Evolutionary conservation across 2,329 filamentous ascomycete genomes (phyloP).

Genomic region (Fusarium austroafricanum): DNA sequence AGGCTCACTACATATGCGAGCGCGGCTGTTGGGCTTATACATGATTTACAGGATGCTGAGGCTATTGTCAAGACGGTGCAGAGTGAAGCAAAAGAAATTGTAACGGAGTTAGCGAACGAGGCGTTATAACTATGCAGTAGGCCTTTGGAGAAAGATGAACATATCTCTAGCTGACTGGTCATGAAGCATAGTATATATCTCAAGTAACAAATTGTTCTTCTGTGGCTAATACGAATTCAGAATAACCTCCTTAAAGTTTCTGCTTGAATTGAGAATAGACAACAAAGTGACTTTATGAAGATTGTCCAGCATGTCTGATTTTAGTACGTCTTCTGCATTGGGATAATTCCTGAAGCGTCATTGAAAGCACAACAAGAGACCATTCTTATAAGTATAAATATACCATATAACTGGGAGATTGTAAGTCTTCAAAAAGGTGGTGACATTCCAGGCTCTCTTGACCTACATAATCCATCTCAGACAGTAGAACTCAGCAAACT

Average conservation of each 20-base stretch:
- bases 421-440: background rate
- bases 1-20: constrained; percentile 64
- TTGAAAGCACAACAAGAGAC: too few relatives aligned
- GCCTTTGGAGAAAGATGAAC: too few relatives aligned
- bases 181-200: background rate
- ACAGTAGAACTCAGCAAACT: too few relatives aligned
- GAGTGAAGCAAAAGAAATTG: constrained; percentile 42
- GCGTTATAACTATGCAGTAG: background rate
- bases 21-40: constrained; percentile 58
- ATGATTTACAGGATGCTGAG: constrained; percentile 53
- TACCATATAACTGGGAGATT: background rate
- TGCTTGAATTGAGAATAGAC: too few relatives aligned
- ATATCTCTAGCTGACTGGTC: background rate
- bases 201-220: background rate
- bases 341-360: too few relatives aligned
- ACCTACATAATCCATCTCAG: too few relatives aligned
- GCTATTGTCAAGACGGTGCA: constrained; percentile 53
- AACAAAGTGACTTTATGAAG: background rate
- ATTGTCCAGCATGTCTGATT: background rate
- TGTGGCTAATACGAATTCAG: too few relatives aligned
- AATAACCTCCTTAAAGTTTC: too few relatives aligned
- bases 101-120: background rate
- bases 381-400: too few relatives aligned
- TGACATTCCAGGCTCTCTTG: too few relatives aligned
- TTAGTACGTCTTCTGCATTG: background rate